Conservation (phyloP, 805 yeast genomes). For the Nadsonia fulvescens region DNA sequence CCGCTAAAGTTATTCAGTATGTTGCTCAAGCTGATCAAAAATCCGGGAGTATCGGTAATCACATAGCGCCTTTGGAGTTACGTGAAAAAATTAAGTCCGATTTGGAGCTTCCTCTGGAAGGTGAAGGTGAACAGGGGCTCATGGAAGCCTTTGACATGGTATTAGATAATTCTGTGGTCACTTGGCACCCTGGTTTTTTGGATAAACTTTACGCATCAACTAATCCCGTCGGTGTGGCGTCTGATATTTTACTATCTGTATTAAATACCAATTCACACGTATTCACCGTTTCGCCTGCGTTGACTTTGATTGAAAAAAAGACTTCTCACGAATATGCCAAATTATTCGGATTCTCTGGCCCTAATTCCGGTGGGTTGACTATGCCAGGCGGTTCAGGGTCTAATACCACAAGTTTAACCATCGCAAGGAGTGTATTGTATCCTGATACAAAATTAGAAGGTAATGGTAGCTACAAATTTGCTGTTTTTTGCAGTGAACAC, state of each 20-base stretch:
- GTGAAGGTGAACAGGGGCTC: conserved; percentile 27
- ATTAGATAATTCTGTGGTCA: conserved; percentile 50
- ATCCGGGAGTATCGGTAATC: too few species aligned
- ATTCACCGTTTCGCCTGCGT: conserved; percentile 63
- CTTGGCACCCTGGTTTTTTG: conserved; percentile 77
- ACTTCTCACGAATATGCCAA: conserved; percentile 51
- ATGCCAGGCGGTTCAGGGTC: conserved; percentile 84
- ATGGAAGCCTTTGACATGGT: conserved; percentile 34
- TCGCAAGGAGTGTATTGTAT: conserved; percentile 45
- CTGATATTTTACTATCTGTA: conserved; percentile 49
- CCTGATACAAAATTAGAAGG: conserved; percentile 59
- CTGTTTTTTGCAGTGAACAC: conserved; percentile 52
- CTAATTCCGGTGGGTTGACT: conserved; percentile 61
- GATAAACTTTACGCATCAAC: conserved; percentile 77
- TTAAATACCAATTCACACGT: conserved; percentile 77
- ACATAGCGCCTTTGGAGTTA: too few species aligned
- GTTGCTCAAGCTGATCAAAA: too few species aligned
- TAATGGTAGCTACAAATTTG: conserved; percentile 35
- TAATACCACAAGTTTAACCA: conserved; percentile 58
- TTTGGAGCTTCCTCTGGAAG: conserved; percentile 21
- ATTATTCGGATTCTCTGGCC: conserved; percentile 37
- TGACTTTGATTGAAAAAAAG: conserved; percentile 55
- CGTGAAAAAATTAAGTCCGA: too few species aligned
- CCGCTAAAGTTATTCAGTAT: too few species aligned
- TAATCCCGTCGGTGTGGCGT: conserved; percentile 64